Conservation (phyloP, 805 yeast genomes). For the Wickerhamomyces subpelliculosus region DNA sequence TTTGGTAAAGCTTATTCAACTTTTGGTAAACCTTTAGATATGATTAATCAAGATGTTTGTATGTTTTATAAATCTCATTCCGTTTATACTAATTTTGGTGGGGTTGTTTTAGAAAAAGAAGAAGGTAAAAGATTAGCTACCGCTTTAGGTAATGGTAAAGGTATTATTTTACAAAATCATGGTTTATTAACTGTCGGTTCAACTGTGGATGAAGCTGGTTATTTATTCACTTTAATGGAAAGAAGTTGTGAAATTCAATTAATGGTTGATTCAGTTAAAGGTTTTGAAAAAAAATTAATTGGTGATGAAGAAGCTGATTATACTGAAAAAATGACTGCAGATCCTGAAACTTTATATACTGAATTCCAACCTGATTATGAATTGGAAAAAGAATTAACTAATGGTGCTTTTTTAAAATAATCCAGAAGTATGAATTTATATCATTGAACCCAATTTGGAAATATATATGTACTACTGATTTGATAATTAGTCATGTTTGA, state of each 20-base stretch:
- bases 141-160: constrained; percentile 49
- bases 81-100: constrained; percentile 67
- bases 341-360: constrained; percentile 60
- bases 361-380: constrained; percentile 72
- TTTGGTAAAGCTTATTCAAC: constrained; percentile 61
- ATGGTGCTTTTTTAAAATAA: constrained; percentile 23
- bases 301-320: constrained; percentile 61
- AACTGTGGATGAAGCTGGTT: constrained; percentile 73
- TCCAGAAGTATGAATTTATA: too few species aligned
- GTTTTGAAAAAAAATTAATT: constrained; percentile 31
- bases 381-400: constrained; percentile 30
- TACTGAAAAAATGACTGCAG: constrained; percentile 52
- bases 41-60: constrained; percentile 77
- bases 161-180: constrained; percentile 62
- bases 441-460: too few species aligned
- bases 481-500: too few species aligned
- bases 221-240: constrained; percentile 56
- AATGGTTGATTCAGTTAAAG: constrained; percentile 41
- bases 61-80: constrained; percentile 57
- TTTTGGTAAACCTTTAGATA: constrained; percentile 62
- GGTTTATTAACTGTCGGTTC: constrained; percentile 65
- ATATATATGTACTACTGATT: too few species aligned
- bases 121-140: constrained; percentile 59
- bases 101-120: constrained; percentile 61
- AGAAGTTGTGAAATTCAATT: constrained; percentile 60